phyloP scores from a whole-genome alignment of 495 filamentous ascomycete species.

The Penicillium alfredii region DNA sequence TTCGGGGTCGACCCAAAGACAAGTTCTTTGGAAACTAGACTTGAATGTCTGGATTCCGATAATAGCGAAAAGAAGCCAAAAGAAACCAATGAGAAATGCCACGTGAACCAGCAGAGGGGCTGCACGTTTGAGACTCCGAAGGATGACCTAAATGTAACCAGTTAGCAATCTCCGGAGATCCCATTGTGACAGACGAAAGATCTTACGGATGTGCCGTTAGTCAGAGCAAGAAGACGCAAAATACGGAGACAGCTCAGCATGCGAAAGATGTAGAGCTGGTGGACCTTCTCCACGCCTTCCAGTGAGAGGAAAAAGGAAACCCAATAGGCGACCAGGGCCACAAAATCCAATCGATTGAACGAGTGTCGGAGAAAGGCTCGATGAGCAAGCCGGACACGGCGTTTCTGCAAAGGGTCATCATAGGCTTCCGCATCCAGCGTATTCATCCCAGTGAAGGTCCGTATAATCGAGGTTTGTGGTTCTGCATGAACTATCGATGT shows the following conservation, averaged over 20 bases:
- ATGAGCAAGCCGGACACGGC: constrained; percentile 76
- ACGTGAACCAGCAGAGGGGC: constrained; percentile 92
- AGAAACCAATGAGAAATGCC: constrained; percentile 93
- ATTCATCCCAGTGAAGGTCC: constrained; percentile 77
- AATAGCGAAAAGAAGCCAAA: constrained; percentile 98
- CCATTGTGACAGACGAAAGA: neutral
- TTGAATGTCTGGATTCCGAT: constrained; percentile 98
- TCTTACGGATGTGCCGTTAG: constrained; percentile 79
- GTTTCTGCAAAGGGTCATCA: constrained; percentile 69
- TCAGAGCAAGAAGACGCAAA: constrained; percentile 78
- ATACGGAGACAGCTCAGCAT: constrained; percentile 96
- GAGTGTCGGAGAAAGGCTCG: constrained; percentile 90
- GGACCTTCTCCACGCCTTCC: constrained; percentile 55
- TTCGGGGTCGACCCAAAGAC: constrained; percentile 70
- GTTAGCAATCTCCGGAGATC: constrained; percentile 21
- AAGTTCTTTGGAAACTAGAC: constrained; percentile 79
- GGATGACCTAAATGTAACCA: constrained; percentile 58
- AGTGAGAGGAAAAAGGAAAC: constrained; percentile 70
- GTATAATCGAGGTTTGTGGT: constrained; percentile 64
- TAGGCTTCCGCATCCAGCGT: constrained; percentile 43
- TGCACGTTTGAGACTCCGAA: constrained; percentile 91
- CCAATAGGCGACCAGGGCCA: constrained; percentile 97
- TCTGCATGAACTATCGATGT: constrained; percentile 31
- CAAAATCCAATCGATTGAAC: constrained; percentile 92
- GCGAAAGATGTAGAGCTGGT: constrained; percentile 81